Base-by-base conservation (phyloP, 2,329 filamentous ascomycete species). In the Aspergillus fructus region DNA sequence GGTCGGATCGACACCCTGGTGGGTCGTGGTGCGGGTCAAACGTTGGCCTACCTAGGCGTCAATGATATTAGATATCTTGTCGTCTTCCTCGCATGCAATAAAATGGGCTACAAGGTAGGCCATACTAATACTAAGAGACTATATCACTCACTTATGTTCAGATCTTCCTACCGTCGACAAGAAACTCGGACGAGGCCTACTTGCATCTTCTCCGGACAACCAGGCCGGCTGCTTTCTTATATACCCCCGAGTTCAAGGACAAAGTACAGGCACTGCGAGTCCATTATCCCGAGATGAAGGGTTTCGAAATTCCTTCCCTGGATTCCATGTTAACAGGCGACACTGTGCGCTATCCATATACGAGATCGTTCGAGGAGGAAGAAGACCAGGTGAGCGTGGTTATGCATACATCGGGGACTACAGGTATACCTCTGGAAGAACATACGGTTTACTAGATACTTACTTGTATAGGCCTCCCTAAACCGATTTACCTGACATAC, bases 91-190 rank as follows among this genome's bases (percentile, higher is more conserved):
- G 37, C 37, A 6, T 40, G 15, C 37, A 15, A 40, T 2, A 40
- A 40, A 1, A 40, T 17, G 5, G 17, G 11, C 2, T 40, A 40
- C 37, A 40, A 15, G 37, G 37, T 40, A 17, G 0, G 13, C 3
- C 1, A 40, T 11, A n/a, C 1, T 3, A 17, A 17, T n/a, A 7
- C 17, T 3, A 11, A 8, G 2, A 4, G 37, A 40, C 1, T 8
- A 0, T n/a, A 0, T n/a, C 5, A 40, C 37, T 40, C 15, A 40
- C 17, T 9, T 2, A 0, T 1, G 0, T 40, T 0, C 3, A 40
- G 37, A 2, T n/a, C 0, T 40, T 40, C 3, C 13, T 40, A 15
- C 37, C 37, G 1, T 40, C 37, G 37, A 40, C 37, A 3, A 3
- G 37, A 17, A n/a, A n/a, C 3, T 17, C 15, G 17, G 17, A 40